Evolutionary conservation across 768 basidiomycete species (phyloP), one percentile per base, ranked within the genome.

Genomic region (Mycena sanguinolenta): DNA sequence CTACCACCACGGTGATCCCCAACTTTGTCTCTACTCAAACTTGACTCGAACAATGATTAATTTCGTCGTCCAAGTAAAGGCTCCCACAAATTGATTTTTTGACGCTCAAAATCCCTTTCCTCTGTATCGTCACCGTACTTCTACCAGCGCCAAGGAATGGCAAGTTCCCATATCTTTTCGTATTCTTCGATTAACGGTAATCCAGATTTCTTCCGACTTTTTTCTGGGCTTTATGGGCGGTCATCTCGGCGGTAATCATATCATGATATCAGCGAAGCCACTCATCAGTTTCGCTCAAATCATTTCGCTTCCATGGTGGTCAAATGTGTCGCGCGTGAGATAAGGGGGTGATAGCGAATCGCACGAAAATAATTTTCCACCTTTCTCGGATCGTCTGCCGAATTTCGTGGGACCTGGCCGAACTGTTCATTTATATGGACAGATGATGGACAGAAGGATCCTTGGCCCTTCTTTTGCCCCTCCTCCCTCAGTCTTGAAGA

Each of bases 401-500:
- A 9, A 17, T 19, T 44, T 17, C 30, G 39, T 27, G 27, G 39
- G 23, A 36, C 27, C 38, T 49, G 50, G 23, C 32, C 67, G 23
- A 39, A 59, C 42, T 28, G 28, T 30, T 23, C 36, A 49, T 50
- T 19, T 69, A 63, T 63, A 63, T 25, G 10, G n/a, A n/a, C n/a
- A n/a, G n/a, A n/a, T 60, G 55, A 60, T 34, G 27, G 13, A 19
- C 25, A 23, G 7, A n/a, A 9, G 25, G 3, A 16, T 57, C 63
- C 30, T 34, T n/a, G 57, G 63, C 25, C 53, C 50, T 58, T 34
- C 57, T 46, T 59, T 44, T 39, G n/a, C 30, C 53, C 38, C 36
- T n/a, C 49, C 59, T 32, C 36, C 55, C 49, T 53, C 34, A 63
- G 67, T 69, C 67, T 63, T 53, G 67, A 69, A n/a, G 67, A 69